Evolutionary conservation across 306 rosid species (phyloP), one percentile per base, ranked within the genome.

Genomic region (Comarum palustre): DNA sequence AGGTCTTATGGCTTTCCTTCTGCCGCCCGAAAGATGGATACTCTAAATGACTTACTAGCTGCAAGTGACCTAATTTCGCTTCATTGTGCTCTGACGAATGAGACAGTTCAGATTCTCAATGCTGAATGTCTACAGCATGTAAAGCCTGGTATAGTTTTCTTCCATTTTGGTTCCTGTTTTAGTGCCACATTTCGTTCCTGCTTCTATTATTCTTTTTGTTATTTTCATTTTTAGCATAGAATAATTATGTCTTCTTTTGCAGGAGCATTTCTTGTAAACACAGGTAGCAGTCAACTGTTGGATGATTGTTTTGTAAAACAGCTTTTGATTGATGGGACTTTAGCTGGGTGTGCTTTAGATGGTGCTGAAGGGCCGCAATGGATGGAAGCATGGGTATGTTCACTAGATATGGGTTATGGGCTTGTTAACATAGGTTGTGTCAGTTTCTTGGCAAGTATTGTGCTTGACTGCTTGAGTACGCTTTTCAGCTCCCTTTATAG

Each of bases 381-480:
- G 99, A 95, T 95, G 99, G 99, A 95, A 90, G 97, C 99, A 84
- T 95, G 99, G 99, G 99, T 95, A 87, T 54, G 84, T 78, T 71
- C 77, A 69, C 67, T 81, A 71, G 58, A 55, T 60, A 48, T 24
- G 12, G 22, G 60, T 73, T 17, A 66, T 74, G 64, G 38, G 74
- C 50, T 77, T 71, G 34, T 45, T 43, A 62, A 34, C 32, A 77
- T 67, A 60, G 64, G 47, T 16, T 22, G 22, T 46, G 9, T 74
- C 13, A 32, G 42, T 48, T 68, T 75, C 32, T 71, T 24, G 50
- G 62, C 38, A 58, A 52, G 34, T 75, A 61, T 55, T 71, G 31
- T 78, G 63, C 20, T 22, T 14, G 31, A 76, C 57, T 62, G 36
- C n/a, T 29, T 79, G 70, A 75, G 46, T 10, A 52, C 73, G 55